Conservation (phyloP, 345 rosid genomes). For the Raphanus sativus region DNA sequence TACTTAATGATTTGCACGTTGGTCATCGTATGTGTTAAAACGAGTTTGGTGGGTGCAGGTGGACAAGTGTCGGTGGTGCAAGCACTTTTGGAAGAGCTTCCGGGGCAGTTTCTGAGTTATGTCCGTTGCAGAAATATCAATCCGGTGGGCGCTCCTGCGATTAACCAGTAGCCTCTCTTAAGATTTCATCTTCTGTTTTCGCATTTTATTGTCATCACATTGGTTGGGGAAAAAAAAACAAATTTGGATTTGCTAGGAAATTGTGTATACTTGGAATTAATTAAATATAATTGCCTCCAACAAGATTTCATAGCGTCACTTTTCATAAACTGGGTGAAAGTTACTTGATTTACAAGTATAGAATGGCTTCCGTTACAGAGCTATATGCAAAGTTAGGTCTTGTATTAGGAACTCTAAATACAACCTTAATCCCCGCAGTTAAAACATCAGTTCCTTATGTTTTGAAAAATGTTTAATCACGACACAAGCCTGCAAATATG, state of each 20-base stretch:
- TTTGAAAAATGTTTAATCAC: not conserved
- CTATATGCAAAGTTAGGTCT: not conserved
- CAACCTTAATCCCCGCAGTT: not conserved
- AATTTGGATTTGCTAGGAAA: not conserved
- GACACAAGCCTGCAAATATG: not conserved
- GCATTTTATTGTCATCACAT: not conserved
- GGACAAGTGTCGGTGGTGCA: constrained; percentile 58
- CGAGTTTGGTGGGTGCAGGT: not conserved
- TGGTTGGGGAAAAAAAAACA: not conserved
- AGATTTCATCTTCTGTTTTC: not conserved
- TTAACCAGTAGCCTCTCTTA: not conserved
- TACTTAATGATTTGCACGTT: not conserved
- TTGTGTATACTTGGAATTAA: not conserved
- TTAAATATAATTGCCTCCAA: not conserved
- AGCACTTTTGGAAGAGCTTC: constrained; percentile 67
- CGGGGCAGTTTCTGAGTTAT: constrained; percentile 77
- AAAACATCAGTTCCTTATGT: not conserved
- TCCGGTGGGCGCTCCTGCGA: constrained; percentile 41
- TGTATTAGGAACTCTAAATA: not conserved
- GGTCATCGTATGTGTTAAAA: not conserved
- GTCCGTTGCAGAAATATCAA: constrained; percentile 56
- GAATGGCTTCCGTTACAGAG: not conserved
- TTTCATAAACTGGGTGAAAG: not conserved
- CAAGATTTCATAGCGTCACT: not conserved
- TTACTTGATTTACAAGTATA: not conserved